Conservation (phyloP, 1,284 basidiomycete genomes). For the Sphagnurus paluster region DNA sequence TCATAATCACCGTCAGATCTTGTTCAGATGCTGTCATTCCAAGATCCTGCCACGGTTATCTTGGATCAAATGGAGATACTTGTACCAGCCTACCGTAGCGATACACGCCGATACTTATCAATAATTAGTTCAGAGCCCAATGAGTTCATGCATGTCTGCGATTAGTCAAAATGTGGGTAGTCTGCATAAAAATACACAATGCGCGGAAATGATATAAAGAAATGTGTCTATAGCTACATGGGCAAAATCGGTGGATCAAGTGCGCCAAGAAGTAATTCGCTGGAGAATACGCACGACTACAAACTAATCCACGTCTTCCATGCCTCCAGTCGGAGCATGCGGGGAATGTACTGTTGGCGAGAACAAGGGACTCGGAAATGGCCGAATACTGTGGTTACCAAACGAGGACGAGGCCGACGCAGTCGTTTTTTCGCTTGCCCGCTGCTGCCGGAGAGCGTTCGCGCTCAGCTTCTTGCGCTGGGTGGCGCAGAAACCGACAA, state of each 20-base stretch:
- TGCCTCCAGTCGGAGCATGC: conserved; percentile 4
- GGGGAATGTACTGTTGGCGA: neutral
- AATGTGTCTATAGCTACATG: conserved; percentile 1
- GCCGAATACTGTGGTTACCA: conserved; percentile 10
- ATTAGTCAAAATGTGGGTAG: no score
- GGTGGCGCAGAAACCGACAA: conserved; percentile 48
- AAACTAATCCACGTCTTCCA: conserved; percentile 9
- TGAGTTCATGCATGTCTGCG: no score
- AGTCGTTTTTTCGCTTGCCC: conserved; percentile 9
- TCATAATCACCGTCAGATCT: no score
- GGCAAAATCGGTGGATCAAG: neutral
- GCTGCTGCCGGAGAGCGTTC: conserved; percentile 3
- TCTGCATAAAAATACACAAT: conserved; percentile 7
- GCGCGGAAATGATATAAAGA: neutral
- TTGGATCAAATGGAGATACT: no score
- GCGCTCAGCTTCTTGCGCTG: conserved; percentile 41
- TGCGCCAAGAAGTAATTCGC: neutral
- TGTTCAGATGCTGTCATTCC: no score
- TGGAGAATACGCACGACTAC: neutral
- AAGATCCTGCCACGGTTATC: no score
- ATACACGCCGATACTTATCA: no score
- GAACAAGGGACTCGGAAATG: conserved; percentile 11
- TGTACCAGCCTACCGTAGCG: no score
- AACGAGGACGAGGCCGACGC: neutral
- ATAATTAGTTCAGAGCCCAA: no score